phyloP scores from a whole-genome alignment of 176 grass and related monocot species.

The Oryza longistaminata region DNA sequence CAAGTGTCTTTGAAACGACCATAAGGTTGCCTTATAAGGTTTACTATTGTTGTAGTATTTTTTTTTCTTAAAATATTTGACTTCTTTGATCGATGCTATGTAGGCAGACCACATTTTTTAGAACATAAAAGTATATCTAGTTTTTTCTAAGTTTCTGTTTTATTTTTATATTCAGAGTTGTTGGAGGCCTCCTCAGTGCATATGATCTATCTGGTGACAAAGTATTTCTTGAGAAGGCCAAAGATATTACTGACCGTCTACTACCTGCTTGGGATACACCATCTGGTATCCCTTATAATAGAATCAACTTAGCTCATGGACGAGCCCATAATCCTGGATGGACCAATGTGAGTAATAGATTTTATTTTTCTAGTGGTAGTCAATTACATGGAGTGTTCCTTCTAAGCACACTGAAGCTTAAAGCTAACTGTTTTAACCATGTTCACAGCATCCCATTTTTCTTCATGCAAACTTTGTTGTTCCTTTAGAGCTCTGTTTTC shows the following conservation, averaged over 20 bases:
- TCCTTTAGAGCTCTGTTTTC: slow-evolving; percentile 8
- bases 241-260: slow-evolving; percentile 92
- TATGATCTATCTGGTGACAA: slow-evolving; percentile 91
- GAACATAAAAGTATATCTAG: slow-evolving; percentile 27
- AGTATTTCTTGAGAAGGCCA: slow-evolving; percentile 94
- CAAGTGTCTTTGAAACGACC: slow-evolving; percentile 99
- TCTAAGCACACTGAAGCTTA: slow-evolving; percentile 22
- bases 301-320: slow-evolving; percentile 94
- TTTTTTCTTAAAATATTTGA: slow-evolving; percentile 27
- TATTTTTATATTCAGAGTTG: slow-evolving; percentile 72
- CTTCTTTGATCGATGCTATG: slow-evolving; percentile 13
- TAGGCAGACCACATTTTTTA: slow-evolving; percentile 10
- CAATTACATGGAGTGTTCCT: slow-evolving; percentile 1
- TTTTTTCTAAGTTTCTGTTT: slow-evolving; percentile 40
- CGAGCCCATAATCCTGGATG: slow-evolving; percentile 94
- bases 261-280: slow-evolving; percentile 98
- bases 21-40: slow-evolving; percentile 99
- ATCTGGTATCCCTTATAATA: slow-evolving; percentile 93
- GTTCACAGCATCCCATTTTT: background rate
- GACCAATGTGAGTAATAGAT: slow-evolving; percentile 70
- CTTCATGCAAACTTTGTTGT: background rate
- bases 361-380: slow-evolving; percentile 25
- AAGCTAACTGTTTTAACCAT: slow-evolving; percentile 19
- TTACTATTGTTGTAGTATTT: slow-evolving; percentile 66
- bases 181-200: slow-evolving; percentile 90